Percentiles rank a stretch among this genome's conserved stretches.
Conservation (phyloP, 2,329 filamentous ascomycete genomes). For the Stachybotrys elegans region DNA sequence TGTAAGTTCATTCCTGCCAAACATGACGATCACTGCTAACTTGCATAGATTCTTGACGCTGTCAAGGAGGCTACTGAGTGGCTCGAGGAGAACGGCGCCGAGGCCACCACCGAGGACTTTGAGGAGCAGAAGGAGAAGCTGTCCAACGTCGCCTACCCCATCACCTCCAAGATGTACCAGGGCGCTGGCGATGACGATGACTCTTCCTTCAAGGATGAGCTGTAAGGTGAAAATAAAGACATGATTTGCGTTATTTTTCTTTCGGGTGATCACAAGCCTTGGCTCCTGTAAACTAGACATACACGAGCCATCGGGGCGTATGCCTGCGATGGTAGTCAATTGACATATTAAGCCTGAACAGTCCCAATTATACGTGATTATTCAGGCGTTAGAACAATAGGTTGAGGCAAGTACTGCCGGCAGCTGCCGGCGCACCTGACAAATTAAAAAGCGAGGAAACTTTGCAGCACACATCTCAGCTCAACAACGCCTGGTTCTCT, state of each 20-base stretch:
- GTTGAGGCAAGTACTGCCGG: too few species aligned
- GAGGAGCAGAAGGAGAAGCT: constrained; percentile 99
- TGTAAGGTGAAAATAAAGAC: constrained; percentile 66
- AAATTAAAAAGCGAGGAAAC: too few species aligned
- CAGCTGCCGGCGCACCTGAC: too few species aligned
- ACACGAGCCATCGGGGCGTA: too few species aligned
- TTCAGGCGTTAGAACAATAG: too few species aligned
- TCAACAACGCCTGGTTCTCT: too few species aligned
- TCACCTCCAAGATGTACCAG: constrained; percentile 95
- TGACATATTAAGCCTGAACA: too few species aligned
- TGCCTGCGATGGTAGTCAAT: too few species aligned
- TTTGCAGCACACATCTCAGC: too few species aligned
- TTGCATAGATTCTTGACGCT: constrained; percentile 79
- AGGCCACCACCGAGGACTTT: constrained; percentile 87
- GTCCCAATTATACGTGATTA: too few species aligned
- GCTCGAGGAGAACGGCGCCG: constrained; percentile 90
- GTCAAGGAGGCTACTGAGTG: constrained; percentile 97
- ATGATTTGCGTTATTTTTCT: constrained; percentile 17
- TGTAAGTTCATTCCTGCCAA: too few species aligned
- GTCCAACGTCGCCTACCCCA: constrained; percentile 92
- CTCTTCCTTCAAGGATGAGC: constrained; percentile 73
- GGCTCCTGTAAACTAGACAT: constrained; percentile 24
- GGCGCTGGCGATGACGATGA: constrained; percentile 57
- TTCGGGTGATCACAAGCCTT: constrained; percentile 9
- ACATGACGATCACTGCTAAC: too few species aligned